These are phyloP conservation scores for Penicillium herquei DNA, from an alignment of 495 filamentous ascomycete species.

Conservation along the genomic window DNA sequence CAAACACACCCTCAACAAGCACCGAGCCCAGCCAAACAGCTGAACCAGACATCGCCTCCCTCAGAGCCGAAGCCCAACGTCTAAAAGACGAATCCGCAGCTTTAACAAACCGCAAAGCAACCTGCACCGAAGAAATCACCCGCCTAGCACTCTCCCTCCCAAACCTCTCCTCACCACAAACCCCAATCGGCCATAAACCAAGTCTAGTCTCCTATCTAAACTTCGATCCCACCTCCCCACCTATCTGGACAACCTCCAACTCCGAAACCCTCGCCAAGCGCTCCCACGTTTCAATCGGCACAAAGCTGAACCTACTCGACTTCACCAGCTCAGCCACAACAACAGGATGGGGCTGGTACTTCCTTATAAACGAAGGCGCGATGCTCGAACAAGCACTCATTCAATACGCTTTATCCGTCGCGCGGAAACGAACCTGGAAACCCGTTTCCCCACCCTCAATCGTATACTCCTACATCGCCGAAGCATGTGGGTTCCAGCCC, in stretches of 20 bases:
- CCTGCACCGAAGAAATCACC: conserved; percentile 64
- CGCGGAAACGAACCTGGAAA: conserved; percentile 67
- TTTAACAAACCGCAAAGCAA: conserved; percentile 59
- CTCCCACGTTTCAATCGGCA: conserved; percentile 83
- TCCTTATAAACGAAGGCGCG: conserved; percentile 81
- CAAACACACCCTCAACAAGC: conserved; percentile 19
- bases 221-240: conserved; percentile 57
- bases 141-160: conserved; percentile 76
- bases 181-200: conserved; percentile 67
- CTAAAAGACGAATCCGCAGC: conserved; percentile 64
- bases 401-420: conserved; percentile 74
- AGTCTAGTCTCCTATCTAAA: conserved; percentile 70
- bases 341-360: conserved; percentile 97
- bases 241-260: conserved; percentile 44
- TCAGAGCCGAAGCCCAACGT: conserved; percentile 62
- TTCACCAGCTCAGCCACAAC: conserved; percentile 75
- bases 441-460: conserved; percentile 81
- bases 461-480: conserved; percentile 86
- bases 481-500: conserved; percentile 90
- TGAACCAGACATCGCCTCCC: conserved; percentile 20
- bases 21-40: conserved; percentile 8
- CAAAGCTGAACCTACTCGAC: conserved; percentile 76
- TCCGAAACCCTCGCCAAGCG: conserved; percentile 44
- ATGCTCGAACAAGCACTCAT: conserved; percentile 89
- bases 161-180: conserved; percentile 75